Conservation (phyloP, 192 early-diverging fungal genomes). For the Oehlia diaphana region DNA sequence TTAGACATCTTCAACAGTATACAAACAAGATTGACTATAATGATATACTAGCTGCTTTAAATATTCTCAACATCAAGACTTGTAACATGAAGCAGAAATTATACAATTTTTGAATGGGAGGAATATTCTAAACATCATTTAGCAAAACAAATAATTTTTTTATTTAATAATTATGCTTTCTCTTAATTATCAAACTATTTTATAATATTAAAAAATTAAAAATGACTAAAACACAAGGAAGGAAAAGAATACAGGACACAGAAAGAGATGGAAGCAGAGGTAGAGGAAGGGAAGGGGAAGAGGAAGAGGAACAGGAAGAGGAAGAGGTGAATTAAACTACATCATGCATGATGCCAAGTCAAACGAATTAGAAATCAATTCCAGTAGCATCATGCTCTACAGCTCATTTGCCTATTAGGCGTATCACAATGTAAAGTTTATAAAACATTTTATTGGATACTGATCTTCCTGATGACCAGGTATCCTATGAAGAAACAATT, state of each 20-base stretch:
- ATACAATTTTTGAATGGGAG: neutral
- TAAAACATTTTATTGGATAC: conserved; percentile 5
- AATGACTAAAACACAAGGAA: too few species aligned
- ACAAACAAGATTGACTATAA: neutral
- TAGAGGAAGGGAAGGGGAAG: too few species aligned
- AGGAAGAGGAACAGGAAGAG: too few species aligned
- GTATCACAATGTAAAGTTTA: neutral
- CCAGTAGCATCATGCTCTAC: neutral
- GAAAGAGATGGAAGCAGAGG: too few species aligned
- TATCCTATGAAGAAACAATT: neutral
- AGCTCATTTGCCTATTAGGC: neutral
- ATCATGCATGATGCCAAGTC: neutral
- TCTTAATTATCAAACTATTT: too few species aligned
- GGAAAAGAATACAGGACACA: too few species aligned
- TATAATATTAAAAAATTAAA: too few species aligned
- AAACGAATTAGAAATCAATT: conserved; percentile 1
- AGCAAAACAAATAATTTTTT: too few species aligned
- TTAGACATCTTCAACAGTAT: conserved; percentile 18
- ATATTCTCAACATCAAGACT: neutral
- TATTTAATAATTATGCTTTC: too few species aligned
- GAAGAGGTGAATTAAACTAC: neutral
- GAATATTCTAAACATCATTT: neutral
- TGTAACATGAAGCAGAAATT: neutral
- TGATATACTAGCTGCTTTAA: neutral
- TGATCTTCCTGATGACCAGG: too few species aligned